A percentile compares a stretch with the other conserved stretches of the same genome.
Evolutionary conservation across 1,139 yeast genomes (phyloP).

Genomic region (Meyerozyma elateridarum): DNA sequence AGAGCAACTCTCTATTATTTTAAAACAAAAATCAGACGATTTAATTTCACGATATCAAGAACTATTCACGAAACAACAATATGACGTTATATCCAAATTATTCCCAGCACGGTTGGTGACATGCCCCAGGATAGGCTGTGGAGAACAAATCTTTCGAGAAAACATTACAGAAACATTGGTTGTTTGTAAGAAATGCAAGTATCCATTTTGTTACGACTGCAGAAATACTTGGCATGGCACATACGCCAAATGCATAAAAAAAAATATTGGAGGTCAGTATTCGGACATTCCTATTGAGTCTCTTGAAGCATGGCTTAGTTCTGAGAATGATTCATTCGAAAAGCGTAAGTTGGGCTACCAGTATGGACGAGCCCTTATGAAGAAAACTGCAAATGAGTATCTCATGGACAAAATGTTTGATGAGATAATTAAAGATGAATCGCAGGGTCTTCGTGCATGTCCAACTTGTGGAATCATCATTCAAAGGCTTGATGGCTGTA

Average conservation of each 20-base stretch:
- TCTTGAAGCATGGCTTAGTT: slow-evolving; percentile 34
- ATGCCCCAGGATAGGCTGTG: slow-evolving; percentile 49
- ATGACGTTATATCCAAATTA: slow-evolving; percentile 40
- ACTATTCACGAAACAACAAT: slow-evolving; percentile 35
- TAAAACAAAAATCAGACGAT: slow-evolving; percentile 16
- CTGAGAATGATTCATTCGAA: slow-evolving; percentile 22
- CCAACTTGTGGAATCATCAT: slow-evolving; percentile 53
- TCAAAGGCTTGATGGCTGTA: slow-evolving; percentile 64
- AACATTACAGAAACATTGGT: slow-evolving; percentile 50
- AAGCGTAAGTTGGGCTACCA: slow-evolving; percentile 37
- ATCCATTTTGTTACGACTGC: slow-evolving; percentile 60
- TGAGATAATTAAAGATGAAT: slow-evolving; percentile 36
- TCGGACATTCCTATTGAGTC: slow-evolving; percentile 39
- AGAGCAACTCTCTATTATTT: slow-evolving; percentile 24
- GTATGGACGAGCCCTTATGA: slow-evolving; percentile 47
- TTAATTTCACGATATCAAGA: slow-evolving; percentile 34
- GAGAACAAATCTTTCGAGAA: slow-evolving; percentile 41
- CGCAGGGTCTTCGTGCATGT: slow-evolving; percentile 42
- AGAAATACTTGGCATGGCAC: slow-evolving; percentile 65
- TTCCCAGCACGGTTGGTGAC: slow-evolving; percentile 47
- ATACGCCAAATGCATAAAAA: slow-evolving; percentile 42
- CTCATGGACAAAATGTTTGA: slow-evolving; percentile 46
- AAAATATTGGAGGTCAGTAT: slow-evolving; percentile 17
- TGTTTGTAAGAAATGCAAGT: slow-evolving; percentile 47
- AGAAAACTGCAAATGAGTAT: slow-evolving; percentile 40